phyloP scores from a whole-genome alignment of 257 asterid genomes.

The Echium plantagineum region DNA sequence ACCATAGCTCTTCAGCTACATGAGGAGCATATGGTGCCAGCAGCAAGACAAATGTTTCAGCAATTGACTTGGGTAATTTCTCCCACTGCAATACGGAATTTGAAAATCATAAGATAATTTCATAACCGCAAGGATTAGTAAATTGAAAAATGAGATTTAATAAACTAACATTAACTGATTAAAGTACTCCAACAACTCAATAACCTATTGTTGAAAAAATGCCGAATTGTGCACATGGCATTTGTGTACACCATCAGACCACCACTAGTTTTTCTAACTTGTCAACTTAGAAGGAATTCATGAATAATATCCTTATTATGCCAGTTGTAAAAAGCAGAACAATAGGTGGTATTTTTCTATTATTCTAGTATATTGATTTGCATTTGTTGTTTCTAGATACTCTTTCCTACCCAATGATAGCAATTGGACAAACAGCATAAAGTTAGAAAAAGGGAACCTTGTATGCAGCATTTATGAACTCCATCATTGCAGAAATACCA shows the following conservation, averaged over 20 bases:
- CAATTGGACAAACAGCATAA: background rate
- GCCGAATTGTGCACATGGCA: no score
- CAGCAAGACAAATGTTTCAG: slow-evolving; percentile 62
- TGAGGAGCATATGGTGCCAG: slow-evolving; percentile 98
- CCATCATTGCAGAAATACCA: slow-evolving; percentile 99
- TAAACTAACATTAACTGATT: background rate
- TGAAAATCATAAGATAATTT: background rate
- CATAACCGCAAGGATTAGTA: background rate
- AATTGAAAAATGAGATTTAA: background rate
- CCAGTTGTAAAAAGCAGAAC: background rate
- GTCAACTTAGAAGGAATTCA: background rate
- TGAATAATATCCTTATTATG: background rate
- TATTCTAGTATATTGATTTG: background rate
- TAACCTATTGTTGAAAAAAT: background rate
- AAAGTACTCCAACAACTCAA: background rate
- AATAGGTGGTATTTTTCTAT: background rate
- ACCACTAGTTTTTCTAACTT: background rate
- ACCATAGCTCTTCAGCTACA: slow-evolving; percentile 96
- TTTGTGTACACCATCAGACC: background rate
- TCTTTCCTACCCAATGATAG: background rate
- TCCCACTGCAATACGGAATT: slow-evolving; percentile 59
- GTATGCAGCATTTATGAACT: slow-evolving; percentile 84
- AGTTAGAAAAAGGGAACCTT: slow-evolving; percentile 37
- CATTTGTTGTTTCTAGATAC: background rate
- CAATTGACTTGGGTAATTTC: slow-evolving; percentile 57